A percentile compares a stretch with the other conserved stretches of the same genome.
Conservation (phyloP, 1,284 basidiomycete genomes). For the Kalmanozyma brasiliensis region DNA sequence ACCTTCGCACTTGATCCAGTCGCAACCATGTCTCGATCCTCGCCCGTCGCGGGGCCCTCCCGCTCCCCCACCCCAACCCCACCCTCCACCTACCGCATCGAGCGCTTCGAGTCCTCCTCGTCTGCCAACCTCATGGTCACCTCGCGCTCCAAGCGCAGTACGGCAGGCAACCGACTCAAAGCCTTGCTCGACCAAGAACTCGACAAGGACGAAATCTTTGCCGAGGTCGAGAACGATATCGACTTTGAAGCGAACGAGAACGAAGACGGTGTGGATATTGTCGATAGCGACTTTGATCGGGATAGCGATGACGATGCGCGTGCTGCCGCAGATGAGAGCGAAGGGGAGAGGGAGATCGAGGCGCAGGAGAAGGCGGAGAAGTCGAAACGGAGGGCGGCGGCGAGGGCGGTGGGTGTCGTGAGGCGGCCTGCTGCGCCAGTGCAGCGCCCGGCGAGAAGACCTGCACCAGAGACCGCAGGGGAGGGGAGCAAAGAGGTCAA, state of each 20-base stretch:
- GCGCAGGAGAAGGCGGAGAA: conserved; percentile 47
- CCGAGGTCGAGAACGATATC: conserved; percentile 60
- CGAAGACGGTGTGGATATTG: conserved; percentile 62
- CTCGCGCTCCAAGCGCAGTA: conserved; percentile 44
- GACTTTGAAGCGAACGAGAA: conserved; percentile 58
- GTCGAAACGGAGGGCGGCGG: conserved; percentile 31
- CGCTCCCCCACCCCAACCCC: conserved; percentile 3
- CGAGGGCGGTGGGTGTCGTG: conserved; percentile 15
- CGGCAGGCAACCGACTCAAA: conserved; percentile 57
- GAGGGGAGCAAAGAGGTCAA: conserved; percentile 10
- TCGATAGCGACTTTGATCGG: conserved; percentile 64
- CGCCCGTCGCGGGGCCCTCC: conserved; percentile 5
- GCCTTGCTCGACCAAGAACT: conserved; percentile 62
- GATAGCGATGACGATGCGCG: conserved; percentile 51
- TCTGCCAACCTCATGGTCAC: conserved; percentile 38
- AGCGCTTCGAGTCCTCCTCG: conserved; percentile 14
- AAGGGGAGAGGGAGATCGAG: conserved; percentile 51
- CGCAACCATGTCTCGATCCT: conserved; percentile 6
- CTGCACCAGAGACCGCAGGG: not conserved
- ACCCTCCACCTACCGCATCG: conserved; percentile 31
- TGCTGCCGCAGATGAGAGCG: conserved; percentile 34
- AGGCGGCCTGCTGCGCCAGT: conserved; percentile 13
- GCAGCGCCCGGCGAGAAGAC: not conserved
- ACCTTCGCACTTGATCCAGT: not conserved
- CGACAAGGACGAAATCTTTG: conserved; percentile 62